A percentile compares a stretch with the other conserved stretches of the same genome.
Conservation (phyloP, 164 flowering plant species). For the Nymphaea colorata region DNA sequence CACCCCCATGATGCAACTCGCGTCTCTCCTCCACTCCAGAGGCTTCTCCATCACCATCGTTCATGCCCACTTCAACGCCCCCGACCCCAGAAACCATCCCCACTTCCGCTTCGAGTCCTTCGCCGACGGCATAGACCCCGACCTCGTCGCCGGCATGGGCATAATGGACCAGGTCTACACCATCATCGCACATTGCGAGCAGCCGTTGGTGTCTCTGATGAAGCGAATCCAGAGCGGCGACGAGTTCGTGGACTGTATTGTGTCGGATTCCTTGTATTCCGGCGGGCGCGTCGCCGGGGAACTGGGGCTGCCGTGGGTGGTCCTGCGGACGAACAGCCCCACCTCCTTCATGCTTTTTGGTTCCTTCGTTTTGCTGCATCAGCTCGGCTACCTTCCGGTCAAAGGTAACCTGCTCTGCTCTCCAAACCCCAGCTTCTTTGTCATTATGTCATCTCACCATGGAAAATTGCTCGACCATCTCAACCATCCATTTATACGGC, state of each 20-base stretch:
- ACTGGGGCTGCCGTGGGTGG: slow-evolving; percentile 21
- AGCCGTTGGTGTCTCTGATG: slow-evolving; percentile 7
- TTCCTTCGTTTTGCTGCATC: slow-evolving; percentile 11
- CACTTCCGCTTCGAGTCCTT: slow-evolving; percentile 17
- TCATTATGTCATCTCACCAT: no score
- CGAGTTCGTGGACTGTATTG: slow-evolving; percentile 18
- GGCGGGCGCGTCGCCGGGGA: slow-evolving; percentile 19
- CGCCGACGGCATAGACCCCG: slow-evolving; percentile 8
- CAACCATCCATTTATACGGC: no score
- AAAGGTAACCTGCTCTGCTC: background rate
- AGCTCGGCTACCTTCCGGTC: slow-evolving; percentile 16
- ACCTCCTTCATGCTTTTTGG: slow-evolving; percentile 6
- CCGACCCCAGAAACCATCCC: slow-evolving; percentile 20
- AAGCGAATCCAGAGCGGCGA: background rate
- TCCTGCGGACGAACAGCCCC: slow-evolving; percentile 20
- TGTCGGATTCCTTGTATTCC: slow-evolving; percentile 31
- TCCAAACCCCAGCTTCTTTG: no score
- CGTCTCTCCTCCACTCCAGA: slow-evolving; percentile 23
- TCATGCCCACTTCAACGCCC: slow-evolving; percentile 33
- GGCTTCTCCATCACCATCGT: slow-evolving; percentile 41
- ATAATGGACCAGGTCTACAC: slow-evolving; percentile 2
- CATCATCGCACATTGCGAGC: slow-evolving; percentile 19
- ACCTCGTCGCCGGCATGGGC: slow-evolving; percentile 2
- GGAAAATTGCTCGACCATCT: no score
- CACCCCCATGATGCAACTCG: slow-evolving; percentile 47